Base-by-base conservation (phyloP, 2,329 filamentous ascomycete genomes). In the Emmonsiellopsis sp. region DNA sequence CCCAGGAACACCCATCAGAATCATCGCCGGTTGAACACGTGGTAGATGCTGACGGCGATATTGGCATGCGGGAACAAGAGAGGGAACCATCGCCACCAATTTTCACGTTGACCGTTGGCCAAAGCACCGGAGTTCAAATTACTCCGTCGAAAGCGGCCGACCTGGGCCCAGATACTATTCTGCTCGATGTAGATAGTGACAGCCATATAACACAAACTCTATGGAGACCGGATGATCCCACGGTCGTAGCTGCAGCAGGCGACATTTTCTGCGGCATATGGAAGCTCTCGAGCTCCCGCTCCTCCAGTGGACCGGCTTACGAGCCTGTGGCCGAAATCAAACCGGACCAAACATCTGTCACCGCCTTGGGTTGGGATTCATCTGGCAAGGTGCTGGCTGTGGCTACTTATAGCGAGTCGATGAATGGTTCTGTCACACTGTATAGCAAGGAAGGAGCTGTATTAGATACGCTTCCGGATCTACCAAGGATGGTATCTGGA, bases 51-150 rank as follows among this genome's bases (percentile, higher is more conserved):
- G 72, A 75, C 54, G 68, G 70, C 11, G 73, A 74, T 55, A 66
- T 72, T 56, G 70, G 63, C 55, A 74, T 74, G 70, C 65, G 47
- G 10, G 58, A 53, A 34, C 59, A 63, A 50, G 61, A 62, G 51
- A 63, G 64, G 56, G 66, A 66, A 60, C 62, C 63, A 55, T 59
- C 61, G 39, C 61, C 65, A 8, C 60, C 64, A 50, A 62, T 65
- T 34, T 67, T 68, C 54, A 75, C 73, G 9, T 59, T 76, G 54
- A 69, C 67, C 39, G 72, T 64, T 45, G 74, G 74, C 49, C 65
- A 67, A 52, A 77, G 74, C 62, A 64, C 71, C 58, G 73, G 71
- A 55, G 68, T 76, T 54, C 74, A 77, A 63, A 75, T 72, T 59
- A 65, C 65, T 49, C 71, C 73, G 62, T 72, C 74, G 64, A 77